Conservation (phyloP, 768 basidiomycete genomes). For the Sarcodon aspratus region DNA sequence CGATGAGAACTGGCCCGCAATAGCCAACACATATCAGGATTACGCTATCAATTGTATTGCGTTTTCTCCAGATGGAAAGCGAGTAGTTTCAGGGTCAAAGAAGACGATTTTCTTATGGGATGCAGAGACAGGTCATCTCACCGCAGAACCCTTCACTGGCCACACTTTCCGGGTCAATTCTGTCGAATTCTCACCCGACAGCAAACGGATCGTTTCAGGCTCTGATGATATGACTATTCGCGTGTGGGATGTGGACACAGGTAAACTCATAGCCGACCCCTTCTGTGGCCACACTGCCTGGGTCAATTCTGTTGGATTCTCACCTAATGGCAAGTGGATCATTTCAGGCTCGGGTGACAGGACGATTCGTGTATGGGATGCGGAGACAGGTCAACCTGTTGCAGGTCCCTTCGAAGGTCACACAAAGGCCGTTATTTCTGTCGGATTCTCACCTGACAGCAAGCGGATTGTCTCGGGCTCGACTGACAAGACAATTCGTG, state of each 20-base stretch:
- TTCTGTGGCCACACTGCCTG: not conserved
- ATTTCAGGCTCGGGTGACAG: conserved; percentile 88
- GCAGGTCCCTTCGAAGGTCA: conserved; percentile 3
- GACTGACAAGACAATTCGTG: conserved; percentile 15
- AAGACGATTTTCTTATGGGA: conserved; percentile 19
- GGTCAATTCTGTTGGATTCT: conserved; percentile 24
- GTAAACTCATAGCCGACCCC: not conserved
- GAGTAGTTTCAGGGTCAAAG: conserved; percentile 13
- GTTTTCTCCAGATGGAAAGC: conserved; percentile 11
- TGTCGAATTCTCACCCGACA: conserved; percentile 11
- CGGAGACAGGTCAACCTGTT: conserved; percentile 40
- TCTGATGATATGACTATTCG: conserved; percentile 4
- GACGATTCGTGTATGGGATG: conserved; percentile 85
- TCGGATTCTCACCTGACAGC: conserved; percentile 19
- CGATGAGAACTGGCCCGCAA: too few relatives aligned
- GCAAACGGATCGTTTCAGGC: conserved; percentile 7
- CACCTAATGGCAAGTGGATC: conserved; percentile 73
- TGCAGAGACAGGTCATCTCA: conserved; percentile 6
- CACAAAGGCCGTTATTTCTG: conserved; percentile 5
- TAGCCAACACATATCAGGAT: too few relatives aligned
- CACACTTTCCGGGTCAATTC: conserved; percentile 9
- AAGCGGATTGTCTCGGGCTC: conserved; percentile 16
- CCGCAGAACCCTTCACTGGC: conserved; percentile 1
- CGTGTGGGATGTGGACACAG: conserved; percentile 9
- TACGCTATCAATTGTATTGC: conserved; percentile 6